A percentile compares a stretch with the other conserved stretches of the same genome.
phyloP scores from a whole-genome alignment of 2,329 filamentous ascomycete species.

The Rutstroemia sp. region DNA sequence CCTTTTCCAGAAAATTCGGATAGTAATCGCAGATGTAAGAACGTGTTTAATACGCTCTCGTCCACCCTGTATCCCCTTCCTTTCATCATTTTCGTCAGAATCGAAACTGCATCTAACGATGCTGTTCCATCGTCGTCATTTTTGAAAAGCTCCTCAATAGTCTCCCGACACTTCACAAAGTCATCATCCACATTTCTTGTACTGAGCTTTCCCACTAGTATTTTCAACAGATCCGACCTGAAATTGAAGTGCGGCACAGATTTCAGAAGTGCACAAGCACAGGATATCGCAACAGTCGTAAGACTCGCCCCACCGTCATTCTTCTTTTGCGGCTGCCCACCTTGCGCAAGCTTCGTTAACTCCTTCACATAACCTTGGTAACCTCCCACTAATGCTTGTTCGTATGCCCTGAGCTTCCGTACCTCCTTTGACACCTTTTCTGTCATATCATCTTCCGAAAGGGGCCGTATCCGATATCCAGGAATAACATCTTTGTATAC shows the following conservation, averaged over 20 bases:
- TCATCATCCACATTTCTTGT: conserved; percentile 63
- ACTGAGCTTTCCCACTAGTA: conserved; percentile 78
- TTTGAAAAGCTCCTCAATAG: conserved; percentile 73
- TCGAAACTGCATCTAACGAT: conserved; percentile 75
- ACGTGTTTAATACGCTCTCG: conserved; percentile 81
- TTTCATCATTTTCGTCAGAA: conserved; percentile 89
- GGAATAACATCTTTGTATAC: conserved; percentile 96
- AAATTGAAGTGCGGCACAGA: conserved; percentile 97
- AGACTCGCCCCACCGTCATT: conserved; percentile 42
- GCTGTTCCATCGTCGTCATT: conserved; percentile 87
- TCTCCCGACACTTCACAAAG: conserved; percentile 68
- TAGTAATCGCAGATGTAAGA: conserved; percentile 80
- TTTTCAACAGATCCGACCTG: conserved; percentile 76
- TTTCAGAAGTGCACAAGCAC: conserved; percentile 72
- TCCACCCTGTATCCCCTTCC: conserved; percentile 74
- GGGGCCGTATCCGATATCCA: conserved; percentile 85
- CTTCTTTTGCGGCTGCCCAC: conserved; percentile 33
- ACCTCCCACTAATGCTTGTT: conserved; percentile 76
- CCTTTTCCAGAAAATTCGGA: conserved; percentile 82
- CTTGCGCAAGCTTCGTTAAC: conserved; percentile 61
- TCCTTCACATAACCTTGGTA: conserved; percentile 82
- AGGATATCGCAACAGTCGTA: conserved; percentile 72
- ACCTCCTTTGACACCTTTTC: conserved; percentile 91
- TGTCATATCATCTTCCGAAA: conserved; percentile 64
- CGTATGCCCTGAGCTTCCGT: conserved; percentile 70